phyloP scores from a whole-genome alignment of 352 stramenopile species.

The Phytopythium montanum region DNA sequence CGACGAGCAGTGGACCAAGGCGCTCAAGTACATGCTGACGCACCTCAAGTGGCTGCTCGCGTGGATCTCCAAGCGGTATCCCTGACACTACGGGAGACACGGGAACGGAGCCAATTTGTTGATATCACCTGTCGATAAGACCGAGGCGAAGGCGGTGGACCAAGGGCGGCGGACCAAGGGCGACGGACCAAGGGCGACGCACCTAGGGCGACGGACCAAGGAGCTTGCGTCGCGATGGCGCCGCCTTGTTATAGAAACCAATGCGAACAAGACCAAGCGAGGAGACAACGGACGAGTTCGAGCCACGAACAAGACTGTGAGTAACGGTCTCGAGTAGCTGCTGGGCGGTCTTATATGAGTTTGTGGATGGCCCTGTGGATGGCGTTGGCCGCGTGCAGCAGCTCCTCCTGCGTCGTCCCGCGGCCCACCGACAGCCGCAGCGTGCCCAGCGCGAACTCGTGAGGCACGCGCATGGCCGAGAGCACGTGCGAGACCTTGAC shows the following conservation, averaged over 20 bases:
- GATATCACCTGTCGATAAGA: background rate
- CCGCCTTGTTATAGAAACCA: slow-evolving; percentile 1
- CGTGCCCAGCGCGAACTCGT: slow-evolving; percentile 90
- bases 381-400: slow-evolving; percentile 78
- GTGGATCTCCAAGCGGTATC: slow-evolving; percentile 89
- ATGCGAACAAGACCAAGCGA: background rate
- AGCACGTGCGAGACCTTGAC: slow-evolving; percentile 89
- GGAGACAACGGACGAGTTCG: too few relatives aligned
- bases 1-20: slow-evolving; percentile 91
- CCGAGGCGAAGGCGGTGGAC: background rate
- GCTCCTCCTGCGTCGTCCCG: slow-evolving; percentile 84
- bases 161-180: background rate
- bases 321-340: background rate
- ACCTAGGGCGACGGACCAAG: background rate
- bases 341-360: slow-evolving; percentile 15
- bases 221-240: background rate
- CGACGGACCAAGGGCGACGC: background rate
- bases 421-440: slow-evolving; percentile 93
- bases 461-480: slow-evolving; percentile 89
- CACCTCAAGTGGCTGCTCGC: slow-evolving; percentile 92
- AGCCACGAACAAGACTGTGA: background rate
- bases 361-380: slow-evolving; percentile 65
- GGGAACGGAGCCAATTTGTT: background rate
- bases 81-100: slow-evolving; percentile 8
- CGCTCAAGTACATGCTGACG: slow-evolving; percentile 90